phyloP scores from a whole-genome alignment of 495 filamentous ascomycete species.

The Penicillium chermesinum region DNA sequence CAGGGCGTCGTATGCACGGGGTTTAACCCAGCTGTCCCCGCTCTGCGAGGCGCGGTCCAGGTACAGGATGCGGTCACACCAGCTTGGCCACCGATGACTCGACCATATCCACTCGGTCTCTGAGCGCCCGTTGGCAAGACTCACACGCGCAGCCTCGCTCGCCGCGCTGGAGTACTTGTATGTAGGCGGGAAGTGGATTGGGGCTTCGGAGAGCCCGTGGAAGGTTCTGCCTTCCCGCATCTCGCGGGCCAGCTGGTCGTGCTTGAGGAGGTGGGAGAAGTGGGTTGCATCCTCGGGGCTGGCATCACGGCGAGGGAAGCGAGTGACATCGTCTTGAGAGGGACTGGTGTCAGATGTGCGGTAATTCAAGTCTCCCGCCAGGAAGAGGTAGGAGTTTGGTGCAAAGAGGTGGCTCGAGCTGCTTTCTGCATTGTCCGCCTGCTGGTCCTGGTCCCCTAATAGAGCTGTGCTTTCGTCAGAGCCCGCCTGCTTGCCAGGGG shows the following conservation, averaged over 20 bases:
- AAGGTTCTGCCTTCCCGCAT: constrained; percentile 57
- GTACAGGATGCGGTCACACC: constrained; percentile 89
- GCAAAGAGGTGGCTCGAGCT: constrained; percentile 57
- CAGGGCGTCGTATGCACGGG: constrained; percentile 63
- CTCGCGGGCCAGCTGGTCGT: constrained; percentile 76
- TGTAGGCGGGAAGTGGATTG: constrained; percentile 79
- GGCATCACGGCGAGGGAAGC: constrained; percentile 57
- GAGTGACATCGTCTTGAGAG: constrained; percentile 36
- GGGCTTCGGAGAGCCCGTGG: constrained; percentile 70
- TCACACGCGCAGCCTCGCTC: constrained; percentile 29
- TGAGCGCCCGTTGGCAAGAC: constrained; percentile 26
- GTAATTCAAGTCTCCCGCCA: constrained; percentile 94
- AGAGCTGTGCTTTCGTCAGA: constrained; percentile 41
- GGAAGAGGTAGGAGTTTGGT: constrained; percentile 69
- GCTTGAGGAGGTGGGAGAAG: constrained; percentile 56
- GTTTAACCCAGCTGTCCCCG: constrained; percentile 32
- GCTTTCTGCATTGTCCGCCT: constrained; percentile 14
- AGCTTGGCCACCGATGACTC: constrained; percentile 77
- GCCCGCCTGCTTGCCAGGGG: neutral
- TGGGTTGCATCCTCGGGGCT: constrained; percentile 44
- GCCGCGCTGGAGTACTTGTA: constrained; percentile 69
- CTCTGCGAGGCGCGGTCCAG: constrained; percentile 55
- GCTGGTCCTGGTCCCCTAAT: constrained; percentile 23
- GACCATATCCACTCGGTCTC: constrained; percentile 69
- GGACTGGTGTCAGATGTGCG: constrained; percentile 65